Conservation (phyloP, 1,284 basidiomycete genomes). For the Cryptococcus floricola region DNA sequence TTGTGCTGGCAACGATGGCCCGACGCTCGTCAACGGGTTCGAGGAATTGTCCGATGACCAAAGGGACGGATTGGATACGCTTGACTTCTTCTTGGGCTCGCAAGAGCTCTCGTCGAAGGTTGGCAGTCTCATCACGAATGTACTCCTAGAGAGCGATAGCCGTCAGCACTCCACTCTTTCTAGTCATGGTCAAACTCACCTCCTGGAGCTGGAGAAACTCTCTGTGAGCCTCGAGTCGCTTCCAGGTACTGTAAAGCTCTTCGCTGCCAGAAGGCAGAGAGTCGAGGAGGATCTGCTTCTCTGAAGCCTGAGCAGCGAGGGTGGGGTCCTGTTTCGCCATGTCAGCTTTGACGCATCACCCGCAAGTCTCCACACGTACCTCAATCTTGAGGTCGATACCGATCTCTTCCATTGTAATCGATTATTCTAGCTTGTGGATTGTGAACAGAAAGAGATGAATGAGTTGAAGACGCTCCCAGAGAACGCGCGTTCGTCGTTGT, state of each 20-base stretch:
- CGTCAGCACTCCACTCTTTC: slow-evolving; percentile 4
- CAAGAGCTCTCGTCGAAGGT: slow-evolving; percentile 94
- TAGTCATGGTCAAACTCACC: slow-evolving; percentile 42
- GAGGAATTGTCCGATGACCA: slow-evolving; percentile 99
- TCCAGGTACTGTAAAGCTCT: slow-evolving; percentile 92
- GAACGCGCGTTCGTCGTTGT: slow-evolving; percentile 5
- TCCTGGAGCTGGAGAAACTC: slow-evolving; percentile 94
- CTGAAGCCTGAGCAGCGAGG: slow-evolving; percentile 77
- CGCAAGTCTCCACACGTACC: slow-evolving; percentile 53
- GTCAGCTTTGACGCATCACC: neutral
- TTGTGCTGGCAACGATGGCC: slow-evolving; percentile 96
- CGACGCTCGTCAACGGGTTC: slow-evolving; percentile 98
- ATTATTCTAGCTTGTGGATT: neutral
- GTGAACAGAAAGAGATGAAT: neutral
- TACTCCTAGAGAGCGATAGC: slow-evolving; percentile 57
- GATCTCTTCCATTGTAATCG: slow-evolving; percentile 52
- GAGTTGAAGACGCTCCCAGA: slow-evolving; percentile 1
- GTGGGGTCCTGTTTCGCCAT: slow-evolving; percentile 68
- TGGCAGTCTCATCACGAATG: slow-evolving; percentile 98
- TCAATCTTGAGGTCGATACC: slow-evolving; percentile 77
- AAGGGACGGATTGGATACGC: slow-evolving; percentile 95
- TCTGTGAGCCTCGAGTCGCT: slow-evolving; percentile 85
- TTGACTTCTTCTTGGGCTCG: slow-evolving; percentile 99
- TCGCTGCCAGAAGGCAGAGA: slow-evolving; percentile 75
- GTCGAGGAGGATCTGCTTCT: slow-evolving; percentile 79